phyloP scores from a whole-genome alignment of 2,329 filamentous ascomycete species.

The Blastomyces silverae region DNA sequence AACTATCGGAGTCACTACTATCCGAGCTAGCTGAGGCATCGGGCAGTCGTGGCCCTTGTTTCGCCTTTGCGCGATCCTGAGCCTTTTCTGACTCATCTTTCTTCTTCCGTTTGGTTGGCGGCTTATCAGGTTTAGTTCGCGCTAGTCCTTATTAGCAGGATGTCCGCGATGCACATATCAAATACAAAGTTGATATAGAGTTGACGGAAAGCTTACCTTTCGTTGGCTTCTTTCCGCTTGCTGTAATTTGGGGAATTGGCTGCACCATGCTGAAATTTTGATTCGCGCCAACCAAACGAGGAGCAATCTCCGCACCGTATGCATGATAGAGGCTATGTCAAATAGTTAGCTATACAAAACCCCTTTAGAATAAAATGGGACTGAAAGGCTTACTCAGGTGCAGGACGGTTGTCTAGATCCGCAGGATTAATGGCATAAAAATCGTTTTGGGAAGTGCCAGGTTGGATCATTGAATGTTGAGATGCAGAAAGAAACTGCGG shows the following conservation, averaged over 20 bases:
- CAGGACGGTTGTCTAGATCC: slow-evolving; percentile 17
- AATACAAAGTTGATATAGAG: not conserved
- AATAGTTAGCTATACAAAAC: slow-evolving; percentile 2
- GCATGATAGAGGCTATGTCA: slow-evolving; percentile 1
- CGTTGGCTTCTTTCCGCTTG: slow-evolving; percentile 2
- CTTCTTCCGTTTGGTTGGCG: slow-evolving; percentile 17
- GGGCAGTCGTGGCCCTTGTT: slow-evolving; percentile 26
- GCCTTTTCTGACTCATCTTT: slow-evolving; percentile 17
- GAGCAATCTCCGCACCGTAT: slow-evolving; percentile 4
- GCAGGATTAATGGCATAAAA: slow-evolving; percentile 22
- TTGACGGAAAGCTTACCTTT: slow-evolving; percentile 4
- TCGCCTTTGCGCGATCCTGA: slow-evolving; percentile 18
- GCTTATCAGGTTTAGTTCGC: slow-evolving; percentile 19
- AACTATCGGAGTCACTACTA: slow-evolving; percentile 47
- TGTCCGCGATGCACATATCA: not conserved
- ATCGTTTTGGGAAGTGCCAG: slow-evolving; percentile 15
- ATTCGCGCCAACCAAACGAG: slow-evolving; percentile 7
- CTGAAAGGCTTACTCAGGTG: not conserved
- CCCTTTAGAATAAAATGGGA: not conserved
- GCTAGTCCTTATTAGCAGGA: slow-evolving; percentile 3
- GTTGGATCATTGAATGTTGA: slow-evolving; percentile 22
- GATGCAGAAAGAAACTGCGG: slow-evolving; percentile 34
- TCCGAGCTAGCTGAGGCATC: slow-evolving; percentile 44
- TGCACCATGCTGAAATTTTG: not conserved
- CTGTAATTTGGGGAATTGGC: not conserved